phyloP scores from a whole-genome alignment of 495 filamentous ascomycete genomes.

The Tetracladium marchalianum region DNA sequence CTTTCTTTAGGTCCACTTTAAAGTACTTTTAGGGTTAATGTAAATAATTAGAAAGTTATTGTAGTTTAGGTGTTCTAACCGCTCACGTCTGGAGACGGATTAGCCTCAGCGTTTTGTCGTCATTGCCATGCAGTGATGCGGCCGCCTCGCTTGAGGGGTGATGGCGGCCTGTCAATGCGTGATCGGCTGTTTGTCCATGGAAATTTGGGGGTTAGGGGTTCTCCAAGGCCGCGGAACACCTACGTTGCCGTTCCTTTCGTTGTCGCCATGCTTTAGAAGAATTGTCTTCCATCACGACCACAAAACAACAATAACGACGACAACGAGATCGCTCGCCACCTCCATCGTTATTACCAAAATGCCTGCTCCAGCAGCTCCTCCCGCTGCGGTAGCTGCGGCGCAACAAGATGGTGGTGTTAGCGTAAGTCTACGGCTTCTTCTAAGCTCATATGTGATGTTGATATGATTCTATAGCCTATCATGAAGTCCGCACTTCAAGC shows the following conservation, averaged over 20 bases:
- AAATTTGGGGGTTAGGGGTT: background rate
- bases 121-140: too few relatives aligned
- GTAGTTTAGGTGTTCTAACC: too few relatives aligned
- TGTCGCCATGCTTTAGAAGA: background rate
- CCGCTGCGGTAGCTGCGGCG: constrained; percentile 14
- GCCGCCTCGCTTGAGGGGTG: too few relatives aligned
- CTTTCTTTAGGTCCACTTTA: too few relatives aligned
- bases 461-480: constrained; percentile 35
- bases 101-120: too few relatives aligned
- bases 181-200: background rate
- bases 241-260: background rate
- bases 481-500: constrained; percentile 51
- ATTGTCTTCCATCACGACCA: too few relatives aligned
- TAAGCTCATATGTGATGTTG: background rate
- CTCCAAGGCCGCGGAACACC: background rate
- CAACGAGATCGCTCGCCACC: background rate
- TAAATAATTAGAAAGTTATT: too few relatives aligned
- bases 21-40: too few relatives aligned
- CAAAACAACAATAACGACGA: background rate
- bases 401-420: constrained; percentile 15
- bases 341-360: constrained; percentile 7
- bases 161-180: background rate
- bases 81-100: too few relatives aligned
- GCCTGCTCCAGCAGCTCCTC: constrained; percentile 18
- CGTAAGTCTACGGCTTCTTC: constrained; percentile 4